Conservation (phyloP, 148 eudicot genomes). For the Drosera capensis region DNA sequence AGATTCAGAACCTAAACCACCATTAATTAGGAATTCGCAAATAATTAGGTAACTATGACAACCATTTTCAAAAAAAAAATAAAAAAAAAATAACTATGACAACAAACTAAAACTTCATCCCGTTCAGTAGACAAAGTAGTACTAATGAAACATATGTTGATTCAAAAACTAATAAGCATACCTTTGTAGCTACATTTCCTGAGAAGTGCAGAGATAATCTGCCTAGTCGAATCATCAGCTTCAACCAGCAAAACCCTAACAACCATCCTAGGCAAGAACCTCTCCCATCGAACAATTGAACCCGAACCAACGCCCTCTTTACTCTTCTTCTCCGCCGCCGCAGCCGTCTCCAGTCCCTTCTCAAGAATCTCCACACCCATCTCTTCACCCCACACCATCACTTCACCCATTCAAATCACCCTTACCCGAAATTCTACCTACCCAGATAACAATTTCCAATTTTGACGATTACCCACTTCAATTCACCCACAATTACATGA, state of each 20-base stretch:
- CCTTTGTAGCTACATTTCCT: slow-evolving; percentile 81
- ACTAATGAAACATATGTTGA: background rate
- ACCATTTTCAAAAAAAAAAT: no score
- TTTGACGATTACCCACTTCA: background rate
- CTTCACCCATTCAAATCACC: no score
- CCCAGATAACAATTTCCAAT: background rate
- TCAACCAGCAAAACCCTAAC: slow-evolving; percentile 60
- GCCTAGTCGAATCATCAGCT: slow-evolving; percentile 65
- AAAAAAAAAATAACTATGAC: no score
- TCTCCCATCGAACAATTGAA: slow-evolving; percentile 42
- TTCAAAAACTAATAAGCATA: slow-evolving; percentile 1
- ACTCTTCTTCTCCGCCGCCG: slow-evolving; percentile 7
- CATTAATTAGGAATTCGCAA: no score
- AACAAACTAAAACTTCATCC: no score
- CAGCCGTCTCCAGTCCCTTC: slow-evolving; percentile 5
- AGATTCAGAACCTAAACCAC: no score
- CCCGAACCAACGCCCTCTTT: background rate
- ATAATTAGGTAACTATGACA: no score
- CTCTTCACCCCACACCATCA: slow-evolving; percentile 22
- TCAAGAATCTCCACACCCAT: slow-evolving; percentile 14
- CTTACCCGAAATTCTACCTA: slow-evolving; percentile 12
- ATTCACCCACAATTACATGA: no score
- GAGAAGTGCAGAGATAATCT: slow-evolving; percentile 67
- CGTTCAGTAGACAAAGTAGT: no score
- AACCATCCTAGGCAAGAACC: slow-evolving; percentile 35